Conservation (phyloP, 768 basidiomycete genomes). For the Phanerochaete sordida region DNA sequence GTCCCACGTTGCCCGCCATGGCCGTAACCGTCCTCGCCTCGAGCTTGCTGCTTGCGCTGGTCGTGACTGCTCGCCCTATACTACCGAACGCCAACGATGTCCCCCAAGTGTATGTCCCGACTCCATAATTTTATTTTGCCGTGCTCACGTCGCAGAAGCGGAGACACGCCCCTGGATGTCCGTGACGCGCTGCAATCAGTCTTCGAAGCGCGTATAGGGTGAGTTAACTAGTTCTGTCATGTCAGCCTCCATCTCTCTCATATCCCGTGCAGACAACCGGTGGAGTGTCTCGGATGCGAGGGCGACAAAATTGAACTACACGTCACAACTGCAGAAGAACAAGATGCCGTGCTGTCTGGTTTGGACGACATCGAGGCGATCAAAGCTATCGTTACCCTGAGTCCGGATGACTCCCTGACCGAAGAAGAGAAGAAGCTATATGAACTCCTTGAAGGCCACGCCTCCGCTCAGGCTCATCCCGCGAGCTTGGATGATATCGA, state of each 20-base stretch:
- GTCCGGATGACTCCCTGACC: conserved; percentile 15
- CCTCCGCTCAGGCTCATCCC: conserved; percentile 3
- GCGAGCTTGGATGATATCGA: conserved; percentile 19
- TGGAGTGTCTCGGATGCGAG: conserved; percentile 11
- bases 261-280: conserved; percentile 15
- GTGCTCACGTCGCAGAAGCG: conserved; percentile 4
- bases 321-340: conserved; percentile 27
- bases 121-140: background rate
- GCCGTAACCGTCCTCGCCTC: conserved; percentile 35
- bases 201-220: conserved; percentile 36
- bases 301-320: conserved; percentile 28
- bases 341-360: conserved; percentile 27
- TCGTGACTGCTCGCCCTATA: conserved; percentile 38
- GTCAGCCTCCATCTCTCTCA: background rate
- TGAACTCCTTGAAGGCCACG: conserved; percentile 14
- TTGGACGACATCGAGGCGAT: conserved; percentile 24
- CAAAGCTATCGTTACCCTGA: conserved; percentile 28
- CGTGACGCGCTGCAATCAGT: conserved; percentile 32
- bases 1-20: conserved; percentile 24
- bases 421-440: conserved; percentile 26
- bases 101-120: conserved; percentile 26
- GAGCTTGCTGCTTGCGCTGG: conserved; percentile 39
- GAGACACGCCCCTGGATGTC: conserved; percentile 21
- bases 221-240: conserved; percentile 12
- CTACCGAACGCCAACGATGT: conserved; percentile 20